A percentile compares a stretch with the other conserved stretches of the same genome.
These are phyloP conservation scores for Auricularia sp. DNA, from an alignment of 768 basidiomycete species.

Conservation along the genomic window DNA sequence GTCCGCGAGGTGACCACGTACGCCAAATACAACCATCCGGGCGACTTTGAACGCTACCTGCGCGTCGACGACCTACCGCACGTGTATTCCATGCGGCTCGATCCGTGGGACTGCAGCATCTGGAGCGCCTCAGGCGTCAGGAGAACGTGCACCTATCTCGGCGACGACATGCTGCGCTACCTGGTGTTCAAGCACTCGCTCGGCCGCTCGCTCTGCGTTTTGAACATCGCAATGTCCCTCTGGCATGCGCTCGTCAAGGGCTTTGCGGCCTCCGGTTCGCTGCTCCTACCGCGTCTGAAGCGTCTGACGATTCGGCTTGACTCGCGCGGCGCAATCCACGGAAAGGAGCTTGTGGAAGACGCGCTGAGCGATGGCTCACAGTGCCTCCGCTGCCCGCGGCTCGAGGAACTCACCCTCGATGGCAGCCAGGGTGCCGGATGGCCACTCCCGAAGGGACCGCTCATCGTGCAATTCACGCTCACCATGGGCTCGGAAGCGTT, in stretches of 20 bases:
- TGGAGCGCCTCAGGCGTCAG: not conserved
- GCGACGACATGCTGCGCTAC: not conserved
- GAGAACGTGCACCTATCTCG: not conserved
- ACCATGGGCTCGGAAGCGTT: not conserved
- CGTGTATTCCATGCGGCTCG: not conserved
- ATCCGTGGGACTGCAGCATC: not conserved
- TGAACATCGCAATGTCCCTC: not conserved
- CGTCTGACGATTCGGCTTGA: not conserved
- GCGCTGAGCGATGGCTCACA: not conserved
- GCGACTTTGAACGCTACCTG: not conserved
- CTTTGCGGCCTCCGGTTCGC: not conserved
- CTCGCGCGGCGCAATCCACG: not conserved
- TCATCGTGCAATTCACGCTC: not conserved
- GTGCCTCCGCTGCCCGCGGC: not conserved
- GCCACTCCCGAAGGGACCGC: not conserved
- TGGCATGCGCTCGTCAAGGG: not conserved
- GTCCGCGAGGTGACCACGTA: not conserved
- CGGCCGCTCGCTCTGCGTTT: not conserved
- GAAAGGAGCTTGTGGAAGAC: not conserved
- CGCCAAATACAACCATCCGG: not conserved
- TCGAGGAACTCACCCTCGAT: not conserved
- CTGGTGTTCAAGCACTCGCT: not conserved
- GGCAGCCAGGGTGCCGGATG: not conserved
- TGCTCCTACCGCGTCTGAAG: not conserved
- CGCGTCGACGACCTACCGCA: not conserved